Conservation (phyloP, 768 basidiomycete species). For the Mycena vitilis region DNA sequence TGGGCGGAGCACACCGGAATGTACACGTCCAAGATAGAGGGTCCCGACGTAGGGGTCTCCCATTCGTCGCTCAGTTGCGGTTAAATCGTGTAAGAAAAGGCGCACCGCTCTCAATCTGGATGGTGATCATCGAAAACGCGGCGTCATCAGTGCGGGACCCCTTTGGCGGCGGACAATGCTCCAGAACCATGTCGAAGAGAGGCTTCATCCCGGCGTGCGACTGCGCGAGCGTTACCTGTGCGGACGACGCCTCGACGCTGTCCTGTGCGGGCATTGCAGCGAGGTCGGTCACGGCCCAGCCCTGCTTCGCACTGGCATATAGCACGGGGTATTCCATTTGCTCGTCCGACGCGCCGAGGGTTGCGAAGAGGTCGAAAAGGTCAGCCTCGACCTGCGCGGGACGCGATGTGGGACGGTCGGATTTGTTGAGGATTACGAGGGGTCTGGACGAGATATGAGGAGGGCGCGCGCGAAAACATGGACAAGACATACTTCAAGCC, state of each 20-base stretch:
- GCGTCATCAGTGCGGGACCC: slow-evolving; percentile 48
- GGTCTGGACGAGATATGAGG: slow-evolving; percentile 44
- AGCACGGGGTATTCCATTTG: slow-evolving; percentile 64
- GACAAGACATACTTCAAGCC: slow-evolving; percentile 51
- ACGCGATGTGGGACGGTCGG: slow-evolving; percentile 57
- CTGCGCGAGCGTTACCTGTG: background rate
- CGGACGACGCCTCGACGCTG: background rate
- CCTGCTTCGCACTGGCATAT: slow-evolving; percentile 64
- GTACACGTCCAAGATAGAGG: slow-evolving; percentile 60
- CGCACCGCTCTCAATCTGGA: slow-evolving; percentile 58
- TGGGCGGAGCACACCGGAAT: slow-evolving; percentile 52
- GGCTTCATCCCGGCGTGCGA: slow-evolving; percentile 51
- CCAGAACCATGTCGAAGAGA: slow-evolving; percentile 59
- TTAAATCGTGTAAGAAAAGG: background rate
- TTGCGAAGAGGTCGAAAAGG: slow-evolving; percentile 63
- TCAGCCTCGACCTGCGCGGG: slow-evolving; percentile 61
- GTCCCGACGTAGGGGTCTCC: slow-evolving; percentile 59
- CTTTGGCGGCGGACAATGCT: slow-evolving; percentile 54
- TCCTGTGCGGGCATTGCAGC: slow-evolving; percentile 22
- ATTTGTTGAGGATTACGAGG: slow-evolving; percentile 63
- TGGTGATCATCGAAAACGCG: slow-evolving; percentile 64
- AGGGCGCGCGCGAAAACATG: background rate
- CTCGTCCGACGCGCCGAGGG: slow-evolving; percentile 61
- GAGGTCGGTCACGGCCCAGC: slow-evolving; percentile 51
- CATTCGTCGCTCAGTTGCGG: background rate